Percentiles rank a stretch among this genome's conserved stretches.
Evolutionary conservation across 306 rosid species (phyloP).

Genomic region (Potentilla sterilis): DNA sequence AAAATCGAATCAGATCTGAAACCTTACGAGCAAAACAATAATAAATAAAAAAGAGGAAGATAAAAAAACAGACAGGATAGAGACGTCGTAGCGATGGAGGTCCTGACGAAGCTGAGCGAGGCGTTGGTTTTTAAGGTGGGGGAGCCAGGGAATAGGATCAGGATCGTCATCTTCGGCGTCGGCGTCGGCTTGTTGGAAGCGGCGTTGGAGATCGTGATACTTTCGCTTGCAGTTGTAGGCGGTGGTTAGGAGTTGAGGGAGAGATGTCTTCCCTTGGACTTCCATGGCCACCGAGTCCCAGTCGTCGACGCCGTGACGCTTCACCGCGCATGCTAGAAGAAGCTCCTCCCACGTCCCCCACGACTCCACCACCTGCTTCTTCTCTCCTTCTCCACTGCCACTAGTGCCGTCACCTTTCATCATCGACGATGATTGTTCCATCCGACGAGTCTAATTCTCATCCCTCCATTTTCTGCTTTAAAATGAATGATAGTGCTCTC

Average conservation of each 20-base stretch:
- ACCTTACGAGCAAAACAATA: constrained; percentile 18
- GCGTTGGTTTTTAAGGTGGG: constrained; percentile 60
- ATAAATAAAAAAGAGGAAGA: neutral
- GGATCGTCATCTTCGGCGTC: constrained; percentile 25
- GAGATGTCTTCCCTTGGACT: constrained; percentile 44
- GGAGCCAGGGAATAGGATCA: constrained; percentile 59
- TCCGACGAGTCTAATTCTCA: constrained; percentile 3
- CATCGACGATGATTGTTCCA: neutral
- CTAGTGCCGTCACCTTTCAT: constrained; percentile 13
- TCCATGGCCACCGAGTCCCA: constrained; percentile 59
- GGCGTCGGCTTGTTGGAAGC: constrained; percentile 36
- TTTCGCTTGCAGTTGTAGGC: constrained; percentile 57
- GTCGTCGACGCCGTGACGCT: constrained; percentile 41
- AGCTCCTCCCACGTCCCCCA: constrained; percentile 63
- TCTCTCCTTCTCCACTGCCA: neutral
- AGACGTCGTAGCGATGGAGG: constrained; percentile 59
- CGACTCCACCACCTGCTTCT: neutral
- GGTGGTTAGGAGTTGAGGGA: constrained; percentile 50
- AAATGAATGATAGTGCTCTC: constrained; percentile 2
- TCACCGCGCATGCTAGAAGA: constrained; percentile 49
- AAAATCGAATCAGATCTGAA: constrained; percentile 38
- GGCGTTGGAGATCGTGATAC: constrained; percentile 59
- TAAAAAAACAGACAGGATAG: constrained; percentile 48
- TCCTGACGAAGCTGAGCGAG: constrained; percentile 72
- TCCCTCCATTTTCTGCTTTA: constrained; percentile 23